phyloP scores from a whole-genome alignment of 208 protist genomes.

The Chromosphaera perkinsii region DNA sequence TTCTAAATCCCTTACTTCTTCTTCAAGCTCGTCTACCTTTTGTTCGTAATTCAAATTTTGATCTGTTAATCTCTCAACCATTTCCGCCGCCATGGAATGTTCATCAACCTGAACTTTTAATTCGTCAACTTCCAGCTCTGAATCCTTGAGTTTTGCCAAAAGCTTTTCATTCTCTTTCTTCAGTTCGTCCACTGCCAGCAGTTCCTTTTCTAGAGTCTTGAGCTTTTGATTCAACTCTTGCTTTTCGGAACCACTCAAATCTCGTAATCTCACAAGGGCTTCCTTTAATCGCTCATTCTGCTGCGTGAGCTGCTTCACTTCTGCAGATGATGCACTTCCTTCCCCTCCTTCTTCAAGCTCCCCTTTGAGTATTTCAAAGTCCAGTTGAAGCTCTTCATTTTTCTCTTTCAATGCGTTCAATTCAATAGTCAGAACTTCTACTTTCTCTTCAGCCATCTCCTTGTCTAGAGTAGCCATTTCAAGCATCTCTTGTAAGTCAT shows the following conservation, averaged over 20 bases:
- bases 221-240: background rate
- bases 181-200: background rate
- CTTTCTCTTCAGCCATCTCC: conserved; percentile 32
- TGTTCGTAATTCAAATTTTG: conserved; percentile 30
- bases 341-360: background rate
- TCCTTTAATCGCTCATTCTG: conserved; percentile 35
- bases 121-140: conserved; percentile 18
- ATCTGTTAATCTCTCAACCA: conserved; percentile 30
- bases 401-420: conserved; percentile 19
- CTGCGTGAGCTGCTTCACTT: conserved; percentile 1
- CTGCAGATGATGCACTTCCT: background rate
- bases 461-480: conserved; percentile 29
- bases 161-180: conserved; percentile 5
- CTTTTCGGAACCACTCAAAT: conserved; percentile 19
- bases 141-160: background rate
- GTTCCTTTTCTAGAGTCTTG: conserved; percentile 11
- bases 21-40: conserved; percentile 7
- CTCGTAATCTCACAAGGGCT: conserved; percentile 22
- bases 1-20: conserved; percentile 15
- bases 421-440: conserved; percentile 3
- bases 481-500: conserved; percentile 1
- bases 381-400: conserved; percentile 30
- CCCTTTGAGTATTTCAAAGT: conserved; percentile 18
- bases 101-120: conserved; percentile 22
- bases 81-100: conserved; percentile 13